Conservation (phyloP, 78 protist species). For the Bodo saltans region DNA sequence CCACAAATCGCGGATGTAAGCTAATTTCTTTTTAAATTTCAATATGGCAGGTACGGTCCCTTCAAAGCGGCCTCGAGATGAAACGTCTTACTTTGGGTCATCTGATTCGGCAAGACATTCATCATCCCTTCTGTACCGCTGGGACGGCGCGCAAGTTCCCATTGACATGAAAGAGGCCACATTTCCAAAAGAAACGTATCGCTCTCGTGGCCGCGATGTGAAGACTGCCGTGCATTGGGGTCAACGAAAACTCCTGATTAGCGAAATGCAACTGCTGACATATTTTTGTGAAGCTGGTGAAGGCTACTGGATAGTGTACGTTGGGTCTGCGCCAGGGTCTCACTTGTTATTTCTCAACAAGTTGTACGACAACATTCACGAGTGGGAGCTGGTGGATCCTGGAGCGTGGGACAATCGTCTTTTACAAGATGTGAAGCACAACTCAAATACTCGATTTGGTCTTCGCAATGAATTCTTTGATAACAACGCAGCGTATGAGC, state of each 20-base stretch:
- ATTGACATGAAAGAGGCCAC: too few species aligned
- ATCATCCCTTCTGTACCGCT: too few species aligned
- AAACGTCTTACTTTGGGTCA: too few species aligned
- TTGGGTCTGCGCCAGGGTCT: conserved; percentile 55
- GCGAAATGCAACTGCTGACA: conserved; percentile 46
- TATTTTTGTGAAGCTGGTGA: not conserved
- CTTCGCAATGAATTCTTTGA: conserved; percentile 14
- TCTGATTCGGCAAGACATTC: too few species aligned
- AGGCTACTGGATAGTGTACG: conserved; percentile 23
- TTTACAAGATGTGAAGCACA: not conserved
- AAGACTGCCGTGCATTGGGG: conserved; percentile 62
- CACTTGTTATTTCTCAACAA: conserved; percentile 29
- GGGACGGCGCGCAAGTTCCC: too few species aligned
- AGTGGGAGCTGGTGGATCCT: conserved; percentile 48
- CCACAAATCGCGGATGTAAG: too few species aligned
- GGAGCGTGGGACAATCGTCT: not conserved
- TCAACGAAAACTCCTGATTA: conserved; percentile 44
- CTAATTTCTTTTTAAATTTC: too few species aligned
- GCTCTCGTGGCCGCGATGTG: not conserved
- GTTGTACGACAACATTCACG: conserved; percentile 20
- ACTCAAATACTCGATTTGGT: too few species aligned
- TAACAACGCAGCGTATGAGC: not conserved
- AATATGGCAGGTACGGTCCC: too few species aligned
- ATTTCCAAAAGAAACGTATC: too few species aligned
- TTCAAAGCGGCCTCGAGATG: too few species aligned